Evolutionary conservation across 2,329 filamentous ascomycete genomes (phyloP), one percentile per base, ranked within the genome.

Genomic region (Penicillium corylophilum): DNA sequence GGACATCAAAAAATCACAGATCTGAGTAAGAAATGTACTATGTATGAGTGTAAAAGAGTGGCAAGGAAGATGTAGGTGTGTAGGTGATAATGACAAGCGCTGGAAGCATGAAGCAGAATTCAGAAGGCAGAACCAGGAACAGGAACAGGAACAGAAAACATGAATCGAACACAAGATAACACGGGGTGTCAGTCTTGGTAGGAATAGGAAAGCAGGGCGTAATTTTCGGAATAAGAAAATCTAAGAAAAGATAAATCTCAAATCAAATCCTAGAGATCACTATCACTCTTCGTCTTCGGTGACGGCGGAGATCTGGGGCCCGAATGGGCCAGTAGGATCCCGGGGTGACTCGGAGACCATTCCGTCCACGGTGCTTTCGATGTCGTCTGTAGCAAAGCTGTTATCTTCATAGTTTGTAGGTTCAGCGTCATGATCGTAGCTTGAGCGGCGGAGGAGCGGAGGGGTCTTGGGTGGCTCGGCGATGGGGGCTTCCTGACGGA

Each of bases 391-490:
- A 13, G 76, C 76, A 46, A 77, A 77, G 18, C 72, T 73, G 40
- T 71, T 71, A 36, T 77, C 72, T 35, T 74, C 75, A 50, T 77
- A 79, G 44, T 70, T 73, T 33, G 74, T 65, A 5, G 72, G 76
- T 60, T 83, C 80, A 1, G 82, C 82, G 60, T 85, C 82, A 55
- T 77, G 77, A 60, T 86, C 83, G 55, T 85, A 85, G 60, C 74
- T 79, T 42, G 77, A 77, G 59, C 77, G 77, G 33, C 79, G 72
- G 61, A 85, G 73, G 9, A 84, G 73, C 38, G 79, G 79, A n/a
- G 82, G 81, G 8, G 80, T 84, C 26, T 64, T 71, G 26, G 74
- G 74, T 9, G 69, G 63, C 60, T 73, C 68, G 33, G 56, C 62
- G 38, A 65, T 55, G 31, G 64, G 57, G 16, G 61, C 65, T 22